These are phyloP conservation scores for Trematosphaeria pertusa DNA, from an alignment of 2,329 filamentous ascomycete genomes.

Conservation along the genomic window DNA sequence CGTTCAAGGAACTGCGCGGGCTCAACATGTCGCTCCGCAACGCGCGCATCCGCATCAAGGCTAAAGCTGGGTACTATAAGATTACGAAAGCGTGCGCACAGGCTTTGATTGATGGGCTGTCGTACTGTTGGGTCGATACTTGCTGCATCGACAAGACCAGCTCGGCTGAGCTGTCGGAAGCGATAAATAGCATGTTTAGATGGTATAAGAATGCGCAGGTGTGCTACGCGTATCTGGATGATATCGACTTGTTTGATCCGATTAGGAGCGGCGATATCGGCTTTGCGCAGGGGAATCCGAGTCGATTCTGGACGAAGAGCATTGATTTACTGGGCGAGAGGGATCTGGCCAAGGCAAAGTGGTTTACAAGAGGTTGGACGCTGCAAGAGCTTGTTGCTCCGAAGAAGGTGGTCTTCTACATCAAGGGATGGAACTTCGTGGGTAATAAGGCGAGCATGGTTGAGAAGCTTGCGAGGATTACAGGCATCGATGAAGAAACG, in stretches of 20 bases:
- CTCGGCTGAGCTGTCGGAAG: constrained; percentile 19
- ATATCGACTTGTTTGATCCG: constrained; percentile 7
- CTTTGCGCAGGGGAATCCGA: background rate
- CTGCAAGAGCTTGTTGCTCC: constrained; percentile 21
- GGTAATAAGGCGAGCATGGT: constrained; percentile 12
- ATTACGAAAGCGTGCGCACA: constrained; percentile 3
- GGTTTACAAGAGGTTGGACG: constrained; percentile 20
- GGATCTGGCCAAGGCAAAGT: constrained; percentile 4
- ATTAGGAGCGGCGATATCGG: background rate
- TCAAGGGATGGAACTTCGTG: constrained; percentile 5
- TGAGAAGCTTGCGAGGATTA: constrained; percentile 11
- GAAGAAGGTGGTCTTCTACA: constrained; percentile 19
- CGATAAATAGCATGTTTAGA: constrained; percentile 24
- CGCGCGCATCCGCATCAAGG: background rate
- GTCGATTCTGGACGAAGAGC: background rate
- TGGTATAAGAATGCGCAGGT: constrained; percentile 11
- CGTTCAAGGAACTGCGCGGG: constrained; percentile 15
- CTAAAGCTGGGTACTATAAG: constrained; percentile 30
- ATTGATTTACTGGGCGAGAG: background rate
- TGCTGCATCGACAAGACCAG: constrained; percentile 20
- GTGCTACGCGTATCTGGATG: constrained; percentile 15
- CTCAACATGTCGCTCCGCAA: background rate
- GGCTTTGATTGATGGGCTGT: background rate
- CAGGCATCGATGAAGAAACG: constrained; percentile 10
- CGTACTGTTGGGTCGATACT: constrained; percentile 11